These are phyloP conservation scores for Seiridium unicorne DNA, from an alignment of 2,329 filamentous ascomycete genomes.

Conservation along the genomic window DNA sequence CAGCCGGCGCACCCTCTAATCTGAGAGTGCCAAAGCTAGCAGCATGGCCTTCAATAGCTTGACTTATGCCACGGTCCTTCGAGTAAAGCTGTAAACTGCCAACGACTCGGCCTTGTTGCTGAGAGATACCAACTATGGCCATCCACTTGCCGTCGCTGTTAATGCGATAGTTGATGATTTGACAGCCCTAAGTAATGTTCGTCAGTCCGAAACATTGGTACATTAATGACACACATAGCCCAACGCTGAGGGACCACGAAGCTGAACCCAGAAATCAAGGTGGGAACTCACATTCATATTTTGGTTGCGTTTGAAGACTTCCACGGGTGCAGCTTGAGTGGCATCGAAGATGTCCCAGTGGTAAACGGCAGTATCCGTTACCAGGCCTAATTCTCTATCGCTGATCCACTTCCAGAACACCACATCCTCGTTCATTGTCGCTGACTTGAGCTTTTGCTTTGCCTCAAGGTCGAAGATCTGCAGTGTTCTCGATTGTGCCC, in stretches of 20 bases:
- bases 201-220: background rate
- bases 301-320: conserved; percentile 91
- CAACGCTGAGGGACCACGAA: background rate
- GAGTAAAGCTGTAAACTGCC: conserved; percentile 98
- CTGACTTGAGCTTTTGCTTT: conserved; percentile 95
- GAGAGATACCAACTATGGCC: conserved; percentile 93
- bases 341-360: conserved; percentile 97
- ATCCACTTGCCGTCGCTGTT: conserved; percentile 98
- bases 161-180: conserved; percentile 99
- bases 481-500: conserved; percentile 88
- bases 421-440: conserved; percentile 95
- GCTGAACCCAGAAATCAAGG: too few relatives aligned
- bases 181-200: conserved; percentile 64
- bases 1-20: conserved; percentile 82
- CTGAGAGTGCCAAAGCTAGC: conserved; percentile 89
- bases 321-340: conserved; percentile 74
- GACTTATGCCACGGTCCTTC: conserved; percentile 92
- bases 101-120: conserved; percentile 88
- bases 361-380: conserved; percentile 88
- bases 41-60: conserved; percentile 95
- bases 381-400: conserved; percentile 81
- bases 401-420: conserved; percentile 99
- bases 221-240: background rate
- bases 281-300: conserved; percentile 71
- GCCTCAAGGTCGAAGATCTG: conserved; percentile 95